Conservation (phyloP, 73 alveolate genomes). For the Paramecium biaurelia region DNA sequence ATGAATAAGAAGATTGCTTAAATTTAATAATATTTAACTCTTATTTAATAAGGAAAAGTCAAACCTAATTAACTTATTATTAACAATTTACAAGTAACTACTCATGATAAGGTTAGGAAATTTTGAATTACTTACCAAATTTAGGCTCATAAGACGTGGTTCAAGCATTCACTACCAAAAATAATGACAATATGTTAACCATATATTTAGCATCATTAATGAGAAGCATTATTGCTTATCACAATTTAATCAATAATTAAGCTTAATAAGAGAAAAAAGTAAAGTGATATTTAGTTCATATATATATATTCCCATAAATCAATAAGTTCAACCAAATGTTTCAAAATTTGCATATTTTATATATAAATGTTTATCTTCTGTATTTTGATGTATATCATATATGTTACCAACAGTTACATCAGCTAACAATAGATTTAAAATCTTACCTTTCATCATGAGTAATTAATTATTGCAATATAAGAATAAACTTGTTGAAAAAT, state of each 20-base stretch:
- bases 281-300: not conserved
- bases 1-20: slow-evolving; percentile 51
- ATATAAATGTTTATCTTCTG: not conserved
- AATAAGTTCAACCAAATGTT: not conserved
- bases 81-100: slow-evolving; percentile 69
- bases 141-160: slow-evolving; percentile 64
- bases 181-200: slow-evolving; percentile 79
- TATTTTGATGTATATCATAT: not conserved
- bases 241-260: slow-evolving; percentile 77
- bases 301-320: not conserved
- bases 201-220: slow-evolving; percentile 73
- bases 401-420: not conserved
- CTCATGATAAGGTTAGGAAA: slow-evolving; percentile 71
- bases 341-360: not conserved
- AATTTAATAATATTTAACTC: slow-evolving; percentile 35
- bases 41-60: slow-evolving; percentile 36
- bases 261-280: slow-evolving; percentile 6
- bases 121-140: slow-evolving; percentile 80
- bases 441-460: not conserved
- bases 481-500: not conserved
- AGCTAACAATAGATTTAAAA: not conserved
- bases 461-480: not conserved
- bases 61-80: slow-evolving; percentile 54
- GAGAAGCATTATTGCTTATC: slow-evolving; percentile 77
- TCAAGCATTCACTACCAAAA: slow-evolving; percentile 71